A percentile compares a stretch with the other conserved stretches of the same genome.
phyloP scores from a whole-genome alignment of 1,139 yeast species.

The Pichia cactophila region DNA sequence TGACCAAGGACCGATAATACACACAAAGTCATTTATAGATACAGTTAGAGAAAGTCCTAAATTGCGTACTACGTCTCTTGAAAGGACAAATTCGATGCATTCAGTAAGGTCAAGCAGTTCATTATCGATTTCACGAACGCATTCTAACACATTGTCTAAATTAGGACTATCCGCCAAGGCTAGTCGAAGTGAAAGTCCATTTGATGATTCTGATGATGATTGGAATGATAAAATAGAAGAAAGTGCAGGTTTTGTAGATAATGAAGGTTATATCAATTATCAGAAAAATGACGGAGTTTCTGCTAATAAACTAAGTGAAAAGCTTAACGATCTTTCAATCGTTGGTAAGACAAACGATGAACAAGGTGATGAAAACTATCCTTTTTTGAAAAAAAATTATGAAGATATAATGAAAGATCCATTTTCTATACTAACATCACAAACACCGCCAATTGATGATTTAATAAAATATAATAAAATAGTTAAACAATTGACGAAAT shows the following conservation, averaged over 20 bases:
- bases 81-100: slow-evolving; percentile 5
- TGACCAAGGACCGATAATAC: slow-evolving; percentile 10
- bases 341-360: slow-evolving; percentile 1
- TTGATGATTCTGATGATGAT: slow-evolving; percentile 13
- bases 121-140: slow-evolving; percentile 9
- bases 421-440: slow-evolving; percentile 34
- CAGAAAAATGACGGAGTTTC: neutral
- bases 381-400: slow-evolving; percentile 24
- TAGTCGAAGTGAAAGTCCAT: slow-evolving; percentile 6
- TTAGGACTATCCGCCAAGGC: slow-evolving; percentile 1
- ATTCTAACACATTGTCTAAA: slow-evolving; percentile 8
- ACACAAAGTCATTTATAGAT: slow-evolving; percentile 14
- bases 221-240: slow-evolving; percentile 13
- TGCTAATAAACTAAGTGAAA: neutral
- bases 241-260: neutral
- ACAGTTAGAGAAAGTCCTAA: slow-evolving; percentile 7
- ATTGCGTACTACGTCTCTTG: slow-evolving; percentile 10
- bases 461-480: slow-evolving; percentile 60
- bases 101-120: slow-evolving; percentile 9
- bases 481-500: slow-evolving; percentile 51
- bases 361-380: slow-evolving; percentile 15
- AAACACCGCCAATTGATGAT: slow-evolving; percentile 28
- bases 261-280: neutral
- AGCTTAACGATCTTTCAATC: neutral
- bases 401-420: slow-evolving; percentile 29